Percentiles rank a stretch among this genome's conserved stretches.
These are phyloP conservation scores for Mortierella claussenii DNA, from an alignment of 192 early-diverging fungal species.

Conservation along the genomic window DNA sequence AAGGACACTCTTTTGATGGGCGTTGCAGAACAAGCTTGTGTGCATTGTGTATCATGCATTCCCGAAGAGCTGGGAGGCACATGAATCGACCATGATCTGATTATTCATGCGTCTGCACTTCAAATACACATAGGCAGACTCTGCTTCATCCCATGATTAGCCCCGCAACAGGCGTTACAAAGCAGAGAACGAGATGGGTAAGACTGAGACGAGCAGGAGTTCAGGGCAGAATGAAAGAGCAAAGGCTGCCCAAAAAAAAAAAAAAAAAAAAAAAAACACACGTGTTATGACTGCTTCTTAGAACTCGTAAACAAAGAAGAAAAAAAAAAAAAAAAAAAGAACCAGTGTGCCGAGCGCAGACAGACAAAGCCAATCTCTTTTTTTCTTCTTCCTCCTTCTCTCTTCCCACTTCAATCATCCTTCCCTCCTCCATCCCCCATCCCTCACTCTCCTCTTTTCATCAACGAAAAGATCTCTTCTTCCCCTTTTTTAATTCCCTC, in stretches of 20 bases:
- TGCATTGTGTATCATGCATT: too few relatives aligned
- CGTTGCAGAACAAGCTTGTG: too few relatives aligned
- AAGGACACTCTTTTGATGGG: too few relatives aligned
- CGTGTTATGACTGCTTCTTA: not conserved
- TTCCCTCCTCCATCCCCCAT: not conserved
- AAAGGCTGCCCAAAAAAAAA: not conserved
- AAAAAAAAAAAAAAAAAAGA: not conserved
- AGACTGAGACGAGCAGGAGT: not conserved
- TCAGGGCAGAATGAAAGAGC: not conserved
- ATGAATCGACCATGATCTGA: too few relatives aligned
- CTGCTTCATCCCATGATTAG: too few relatives aligned
- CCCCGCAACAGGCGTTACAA: too few relatives aligned
- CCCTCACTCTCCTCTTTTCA: not conserved
- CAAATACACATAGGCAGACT: too few relatives aligned
- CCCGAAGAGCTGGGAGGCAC: too few relatives aligned
- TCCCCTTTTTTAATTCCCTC: not conserved
- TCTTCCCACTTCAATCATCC: slow-evolving; percentile 1
- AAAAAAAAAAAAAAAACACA: not conserved
- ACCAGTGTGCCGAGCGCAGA: too few relatives aligned
- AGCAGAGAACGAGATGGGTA: too few relatives aligned
- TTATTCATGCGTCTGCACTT: too few relatives aligned
- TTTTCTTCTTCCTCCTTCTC: slow-evolving; percentile 10
- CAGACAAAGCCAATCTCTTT: too few relatives aligned
- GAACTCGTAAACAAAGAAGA: not conserved
- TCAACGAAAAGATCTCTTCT: slow-evolving; percentile 8